phyloP scores from a whole-genome alignment of 805 yeast species.

The Pichia phayaonensis region DNA sequence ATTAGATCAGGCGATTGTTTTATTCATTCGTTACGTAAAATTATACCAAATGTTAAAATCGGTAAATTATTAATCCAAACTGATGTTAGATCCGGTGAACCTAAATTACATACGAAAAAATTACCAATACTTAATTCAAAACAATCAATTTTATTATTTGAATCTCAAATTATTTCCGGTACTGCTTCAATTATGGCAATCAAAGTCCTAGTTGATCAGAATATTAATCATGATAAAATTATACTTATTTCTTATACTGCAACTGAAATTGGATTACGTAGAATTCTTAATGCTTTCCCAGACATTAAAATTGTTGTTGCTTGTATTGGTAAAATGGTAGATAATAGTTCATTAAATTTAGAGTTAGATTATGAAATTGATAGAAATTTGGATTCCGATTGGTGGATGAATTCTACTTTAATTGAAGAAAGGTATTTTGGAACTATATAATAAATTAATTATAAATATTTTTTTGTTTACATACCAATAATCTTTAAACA shows the following conservation, averaged over 20 bases:
- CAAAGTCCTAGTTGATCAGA: slow-evolving; percentile 79
- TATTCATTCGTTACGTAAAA: slow-evolving; percentile 65
- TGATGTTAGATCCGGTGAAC: slow-evolving; percentile 87
- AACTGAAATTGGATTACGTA: slow-evolving; percentile 68
- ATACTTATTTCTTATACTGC: slow-evolving; percentile 64
- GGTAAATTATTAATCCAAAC: slow-evolving; percentile 87
- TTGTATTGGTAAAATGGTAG: slow-evolving; percentile 37
- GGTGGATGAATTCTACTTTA: slow-evolving; percentile 60
- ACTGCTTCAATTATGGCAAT: slow-evolving; percentile 94
- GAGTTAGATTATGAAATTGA: slow-evolving; percentile 26
- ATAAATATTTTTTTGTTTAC: slow-evolving; percentile 17
- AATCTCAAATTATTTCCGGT: slow-evolving; percentile 85
- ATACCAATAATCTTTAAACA: slow-evolving; percentile 55
- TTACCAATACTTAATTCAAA: slow-evolving; percentile 38
- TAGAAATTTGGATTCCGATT: slow-evolving; percentile 27
- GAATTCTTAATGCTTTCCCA: slow-evolving; percentile 71
- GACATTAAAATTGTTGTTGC: slow-evolving; percentile 64
- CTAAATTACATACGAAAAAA: slow-evolving; percentile 77
- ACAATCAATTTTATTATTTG: slow-evolving; percentile 54
- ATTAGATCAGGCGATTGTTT: slow-evolving; percentile 93
- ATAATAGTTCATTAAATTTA: slow-evolving; percentile 14
- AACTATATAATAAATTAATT: slow-evolving; percentile 26
- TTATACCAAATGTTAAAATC: slow-evolving; percentile 68
- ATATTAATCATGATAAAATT: slow-evolving; percentile 52
- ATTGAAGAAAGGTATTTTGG: slow-evolving; percentile 78